phyloP scores from a whole-genome alignment of 2,329 filamentous ascomycete genomes.

The Onygena corvina region DNA sequence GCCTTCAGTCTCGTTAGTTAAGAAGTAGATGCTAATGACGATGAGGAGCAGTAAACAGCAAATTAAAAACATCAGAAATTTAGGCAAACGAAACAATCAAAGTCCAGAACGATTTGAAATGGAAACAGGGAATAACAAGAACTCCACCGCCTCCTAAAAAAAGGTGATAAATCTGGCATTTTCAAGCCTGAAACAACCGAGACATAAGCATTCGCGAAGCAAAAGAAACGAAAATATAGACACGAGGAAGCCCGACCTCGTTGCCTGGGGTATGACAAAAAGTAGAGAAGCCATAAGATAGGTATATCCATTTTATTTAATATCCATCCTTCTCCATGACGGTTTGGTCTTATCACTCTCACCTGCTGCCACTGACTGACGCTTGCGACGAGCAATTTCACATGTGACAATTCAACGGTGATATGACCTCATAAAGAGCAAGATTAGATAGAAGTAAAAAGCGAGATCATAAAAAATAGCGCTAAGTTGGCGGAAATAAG shows the following conservation, averaged over 20 bases:
- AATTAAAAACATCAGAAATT: too few species aligned
- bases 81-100: too few species aligned
- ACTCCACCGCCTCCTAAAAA: conserved; percentile 1
- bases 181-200: neutral
- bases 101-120: too few species aligned
- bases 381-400: neutral
- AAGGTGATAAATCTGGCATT: neutral
- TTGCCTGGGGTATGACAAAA: neutral
- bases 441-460: neutral
- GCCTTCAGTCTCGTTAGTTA: too few species aligned
- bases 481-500: neutral
- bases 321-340: too few species aligned
- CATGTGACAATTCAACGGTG: neutral
- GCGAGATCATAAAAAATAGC: neutral
- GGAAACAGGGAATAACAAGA: too few species aligned
- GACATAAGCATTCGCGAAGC: neutral
- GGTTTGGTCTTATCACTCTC: neutral
- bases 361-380: neutral
- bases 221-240: neutral
- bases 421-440: neutral
- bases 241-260: too few species aligned
- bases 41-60: too few species aligned
- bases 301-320: conserved; percentile 1
- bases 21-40: too few species aligned
- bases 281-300: neutral